These are phyloP conservation scores for Talaromyces sp. DNA, from an alignment of 2,329 filamentous ascomycete species.

Conservation along the genomic window DNA sequence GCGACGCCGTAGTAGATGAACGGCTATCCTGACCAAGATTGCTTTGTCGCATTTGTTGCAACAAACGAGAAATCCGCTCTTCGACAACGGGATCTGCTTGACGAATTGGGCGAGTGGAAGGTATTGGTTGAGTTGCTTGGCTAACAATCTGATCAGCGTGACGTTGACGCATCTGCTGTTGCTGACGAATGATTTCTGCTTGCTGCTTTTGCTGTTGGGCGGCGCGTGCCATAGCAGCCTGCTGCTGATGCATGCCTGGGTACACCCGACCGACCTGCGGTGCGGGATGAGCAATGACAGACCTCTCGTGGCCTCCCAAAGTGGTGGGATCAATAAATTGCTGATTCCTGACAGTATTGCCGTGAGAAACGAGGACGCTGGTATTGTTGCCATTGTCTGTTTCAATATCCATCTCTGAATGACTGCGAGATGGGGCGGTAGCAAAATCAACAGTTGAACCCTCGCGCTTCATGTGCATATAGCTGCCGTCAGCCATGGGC, in stretches of 20 bases:
- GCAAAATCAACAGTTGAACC: slow-evolving; percentile 61
- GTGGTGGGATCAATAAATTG: slow-evolving; percentile 69
- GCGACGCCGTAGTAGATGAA: slow-evolving; percentile 30
- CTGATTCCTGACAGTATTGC: slow-evolving; percentile 29
- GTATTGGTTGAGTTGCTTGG: slow-evolving; percentile 15
- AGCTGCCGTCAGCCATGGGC: slow-evolving; percentile 55
- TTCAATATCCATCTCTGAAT: slow-evolving; percentile 62
- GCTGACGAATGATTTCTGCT: slow-evolving; percentile 54
- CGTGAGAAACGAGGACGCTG: slow-evolving; percentile 56
- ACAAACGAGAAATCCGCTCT: slow-evolving; percentile 86
- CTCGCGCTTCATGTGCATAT: slow-evolving; percentile 49
- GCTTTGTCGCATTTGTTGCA: slow-evolving; percentile 82
- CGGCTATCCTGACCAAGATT: slow-evolving; percentile 40
- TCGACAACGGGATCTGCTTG: slow-evolving; percentile 67
- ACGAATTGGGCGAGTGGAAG: slow-evolving; percentile 31
- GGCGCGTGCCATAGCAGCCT: slow-evolving; percentile 71
- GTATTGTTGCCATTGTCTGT: slow-evolving; percentile 59
- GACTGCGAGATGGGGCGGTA: slow-evolving; percentile 52
- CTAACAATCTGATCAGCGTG: slow-evolving; percentile 27
- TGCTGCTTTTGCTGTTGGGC: slow-evolving; percentile 58
- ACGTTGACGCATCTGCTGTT: slow-evolving; percentile 21
- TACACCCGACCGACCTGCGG: slow-evolving; percentile 68
- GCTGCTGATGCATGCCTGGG: slow-evolving; percentile 89
- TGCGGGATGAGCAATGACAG: slow-evolving; percentile 40
- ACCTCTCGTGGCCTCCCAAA: slow-evolving; percentile 60